Evolutionary conservation across 257 asterid genomes (phyloP).

Genomic region (Solanum lycopersicoides): DNA sequence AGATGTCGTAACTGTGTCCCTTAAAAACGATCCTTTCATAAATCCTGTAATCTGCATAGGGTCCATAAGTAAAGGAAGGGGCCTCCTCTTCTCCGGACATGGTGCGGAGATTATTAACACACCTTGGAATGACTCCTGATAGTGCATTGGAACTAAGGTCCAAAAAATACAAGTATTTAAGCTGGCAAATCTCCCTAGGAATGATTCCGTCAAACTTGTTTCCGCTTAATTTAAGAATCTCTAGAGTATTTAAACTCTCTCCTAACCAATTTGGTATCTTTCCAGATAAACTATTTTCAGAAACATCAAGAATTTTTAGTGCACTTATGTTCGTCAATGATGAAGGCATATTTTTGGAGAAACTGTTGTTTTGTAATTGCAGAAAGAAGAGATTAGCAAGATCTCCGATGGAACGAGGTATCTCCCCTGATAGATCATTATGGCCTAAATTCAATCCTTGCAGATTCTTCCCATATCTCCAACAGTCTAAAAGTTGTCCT

Average conservation of each 20-base stretch:
- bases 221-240: background rate
- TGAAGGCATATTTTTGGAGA: background rate
- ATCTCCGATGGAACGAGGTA: background rate
- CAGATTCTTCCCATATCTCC: background rate
- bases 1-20: background rate
- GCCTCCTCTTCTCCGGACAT: background rate
- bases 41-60: background rate
- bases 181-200: background rate
- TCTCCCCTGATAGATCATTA: background rate
- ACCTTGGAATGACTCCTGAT: background rate
- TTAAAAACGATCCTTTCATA: rapidly evolving
- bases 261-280: background rate
- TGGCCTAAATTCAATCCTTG: background rate
- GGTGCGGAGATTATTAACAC: background rate
- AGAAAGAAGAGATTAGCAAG: background rate
- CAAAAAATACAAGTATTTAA: background rate
- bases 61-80: background rate
- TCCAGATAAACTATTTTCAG: background rate
- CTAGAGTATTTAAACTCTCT: background rate
- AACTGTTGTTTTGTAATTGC: background rate
- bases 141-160: background rate
- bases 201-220: background rate
- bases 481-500: background rate
- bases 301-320: background rate
- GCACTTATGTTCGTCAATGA: background rate